Evolutionary conservation across 805 yeast genomes (phyloP).

Genomic region (Candida maris): DNA sequence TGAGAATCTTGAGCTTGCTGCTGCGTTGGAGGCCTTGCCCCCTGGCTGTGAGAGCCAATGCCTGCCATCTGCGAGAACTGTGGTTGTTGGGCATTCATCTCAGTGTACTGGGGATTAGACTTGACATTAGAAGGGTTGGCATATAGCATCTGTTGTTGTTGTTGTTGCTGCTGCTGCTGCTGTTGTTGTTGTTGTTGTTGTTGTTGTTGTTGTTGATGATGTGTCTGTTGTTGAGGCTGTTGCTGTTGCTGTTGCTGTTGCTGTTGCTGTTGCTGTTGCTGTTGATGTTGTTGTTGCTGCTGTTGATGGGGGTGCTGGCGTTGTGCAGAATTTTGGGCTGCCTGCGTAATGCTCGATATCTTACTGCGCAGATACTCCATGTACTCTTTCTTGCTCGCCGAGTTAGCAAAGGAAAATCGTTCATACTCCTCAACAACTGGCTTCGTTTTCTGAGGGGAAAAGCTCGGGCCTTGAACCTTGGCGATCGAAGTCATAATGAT

Average conservation of each 20-base stretch:
- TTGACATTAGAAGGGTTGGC: too few relatives aligned
- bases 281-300: slow-evolving; percentile 17
- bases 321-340: slow-evolving; percentile 23
- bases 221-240: slow-evolving; percentile 25
- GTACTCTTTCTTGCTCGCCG: slow-evolving; percentile 57
- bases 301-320: slow-evolving; percentile 24
- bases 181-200: slow-evolving; percentile 28
- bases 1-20: slow-evolving; percentile 1
- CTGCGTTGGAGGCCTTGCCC: slow-evolving; percentile 1
- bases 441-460: slow-evolving; percentile 39
- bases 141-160: slow-evolving; percentile 15
- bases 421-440: slow-evolving; percentile 69
- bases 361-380: slow-evolving; percentile 44
- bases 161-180: slow-evolving; percentile 23
- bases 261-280: background rate
- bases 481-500: slow-evolving; percentile 31
- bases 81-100: slow-evolving; percentile 2
- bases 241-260: slow-evolving; percentile 8
- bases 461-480: slow-evolving; percentile 31
- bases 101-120: too few relatives aligned
- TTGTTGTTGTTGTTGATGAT: slow-evolving; percentile 24
- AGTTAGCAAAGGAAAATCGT: slow-evolving; percentile 56
- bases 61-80: background rate
- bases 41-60: slow-evolving; percentile 16
- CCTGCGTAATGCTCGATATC: slow-evolving; percentile 35